Evolutionary conservation across 73 alveolate genomes (phyloP), one percentile per base, ranked within the genome.

Genomic region (Effrenium voratum): DNA sequence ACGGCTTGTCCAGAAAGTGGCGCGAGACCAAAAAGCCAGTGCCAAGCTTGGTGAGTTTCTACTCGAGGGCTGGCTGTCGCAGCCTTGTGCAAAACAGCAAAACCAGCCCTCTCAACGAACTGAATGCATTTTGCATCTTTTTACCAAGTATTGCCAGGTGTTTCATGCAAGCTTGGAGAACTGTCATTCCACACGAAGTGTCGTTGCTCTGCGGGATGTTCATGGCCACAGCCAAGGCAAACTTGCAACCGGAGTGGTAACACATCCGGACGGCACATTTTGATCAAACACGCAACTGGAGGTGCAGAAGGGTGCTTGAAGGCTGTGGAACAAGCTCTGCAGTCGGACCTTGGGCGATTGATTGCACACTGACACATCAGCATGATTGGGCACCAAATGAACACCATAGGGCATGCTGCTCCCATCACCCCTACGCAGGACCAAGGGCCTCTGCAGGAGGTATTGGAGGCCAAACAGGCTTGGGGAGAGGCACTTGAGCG

Each of bases 241-340:
- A 19, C 19, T 52, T 52, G 63, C 26, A 19, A 19, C 26, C 26
- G 63, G 63, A 52, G 63, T 8, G 8, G 19, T 12, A 12, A 52
- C 19, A 52, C 19, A 52, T 52, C 8, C 19, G 63, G 26, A 8
- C 8, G 63, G 26, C 3, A 5, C 50, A 36, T 34, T 34, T 32
- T n/a, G 47, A 82, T 44, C 8, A 19, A 12, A 19, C 63, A 32
- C 91, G n/a, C n/a, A n/a, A n/a, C 38, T 30, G 43, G 77, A 86
- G 95, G 95, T 22, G 95, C 95, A 28, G 95, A 43, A 34, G 70
- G 70, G 38, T 87, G 95, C 50, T 63, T 87, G 85, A 87, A 87
- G 45, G 95, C 95, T 16, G 95, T 87, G 63, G 95, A 87, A 85
- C 55, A 87, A 44, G 95, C 95, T 50, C 44, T 87, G 95, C 60